Conservation (phyloP, 805 yeast species). For the Suhomyces sp. region DNA sequence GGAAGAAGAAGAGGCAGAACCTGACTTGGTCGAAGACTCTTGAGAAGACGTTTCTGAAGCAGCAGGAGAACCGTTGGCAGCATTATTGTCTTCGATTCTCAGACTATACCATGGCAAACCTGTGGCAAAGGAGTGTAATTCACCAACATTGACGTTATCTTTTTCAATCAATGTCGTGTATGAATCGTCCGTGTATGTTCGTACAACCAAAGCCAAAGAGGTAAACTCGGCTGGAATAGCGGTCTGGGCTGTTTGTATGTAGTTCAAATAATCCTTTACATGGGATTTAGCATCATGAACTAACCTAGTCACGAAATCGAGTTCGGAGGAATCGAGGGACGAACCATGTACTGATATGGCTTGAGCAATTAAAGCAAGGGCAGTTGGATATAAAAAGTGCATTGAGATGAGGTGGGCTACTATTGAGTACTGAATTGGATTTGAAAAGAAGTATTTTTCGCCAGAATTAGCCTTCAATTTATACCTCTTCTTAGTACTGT, state of each 20-base stretch:
- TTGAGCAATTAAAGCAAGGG: slow-evolving; percentile 3
- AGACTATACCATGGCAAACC: slow-evolving; percentile 16
- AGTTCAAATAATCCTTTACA: slow-evolving; percentile 15
- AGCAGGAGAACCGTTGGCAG: not conserved
- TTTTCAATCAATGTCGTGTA: slow-evolving; percentile 30
- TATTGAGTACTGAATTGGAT: not conserved
- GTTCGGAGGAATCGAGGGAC: slow-evolving; percentile 8
- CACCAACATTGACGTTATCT: slow-evolving; percentile 9
- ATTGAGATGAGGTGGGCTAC: slow-evolving; percentile 1
- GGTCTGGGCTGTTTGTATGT: slow-evolving; percentile 23
- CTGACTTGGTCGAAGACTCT: not conserved
- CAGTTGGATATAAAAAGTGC: not conserved
- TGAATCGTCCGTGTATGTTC: slow-evolving; percentile 36
- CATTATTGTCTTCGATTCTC: slow-evolving; percentile 7
- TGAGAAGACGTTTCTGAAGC: slow-evolving; percentile 10
- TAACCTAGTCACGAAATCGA: slow-evolving; percentile 11
- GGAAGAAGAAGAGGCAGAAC: slow-evolving; percentile 4
- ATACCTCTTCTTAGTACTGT: not conserved
- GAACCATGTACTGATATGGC: too few species aligned
- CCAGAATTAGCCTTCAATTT: slow-evolving; percentile 1
- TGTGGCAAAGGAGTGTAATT: slow-evolving; percentile 11
- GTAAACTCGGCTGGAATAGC: slow-evolving; percentile 28
- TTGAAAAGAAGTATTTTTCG: not conserved
- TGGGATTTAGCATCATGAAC: slow-evolving; percentile 13
- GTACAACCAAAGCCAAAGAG: slow-evolving; percentile 27